phyloP scores from a whole-genome alignment of 345 rosid species.

The Salix brachista region DNA sequence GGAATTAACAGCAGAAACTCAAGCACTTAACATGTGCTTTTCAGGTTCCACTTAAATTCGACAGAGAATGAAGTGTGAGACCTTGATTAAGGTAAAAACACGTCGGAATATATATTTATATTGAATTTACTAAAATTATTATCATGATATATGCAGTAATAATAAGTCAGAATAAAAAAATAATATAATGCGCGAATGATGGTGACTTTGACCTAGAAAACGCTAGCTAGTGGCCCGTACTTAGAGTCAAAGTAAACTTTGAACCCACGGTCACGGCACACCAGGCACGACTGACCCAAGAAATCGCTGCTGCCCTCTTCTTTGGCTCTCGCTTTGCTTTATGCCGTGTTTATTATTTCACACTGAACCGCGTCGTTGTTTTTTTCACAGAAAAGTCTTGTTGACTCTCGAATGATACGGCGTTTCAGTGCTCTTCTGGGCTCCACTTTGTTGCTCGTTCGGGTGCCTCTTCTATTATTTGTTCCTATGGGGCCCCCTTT shows the following conservation, averaged over 20 bases:
- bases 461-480: neutral
- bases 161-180: neutral
- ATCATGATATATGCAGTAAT: neutral
- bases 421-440: neutral
- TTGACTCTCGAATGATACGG: neutral
- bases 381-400: neutral
- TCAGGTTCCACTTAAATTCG: too few species aligned
- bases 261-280: constrained; percentile 22
- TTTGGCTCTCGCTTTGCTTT: neutral
- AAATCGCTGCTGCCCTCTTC: neutral
- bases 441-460: neutral
- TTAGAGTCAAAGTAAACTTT: constrained; percentile 5
- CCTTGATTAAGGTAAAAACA: neutral
- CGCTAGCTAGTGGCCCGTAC: neutral
- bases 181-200: neutral
- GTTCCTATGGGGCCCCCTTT: neutral
- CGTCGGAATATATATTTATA: neutral
- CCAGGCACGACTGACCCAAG: constrained; percentile 16
- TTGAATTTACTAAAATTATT: too few species aligned
- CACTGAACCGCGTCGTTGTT: neutral
- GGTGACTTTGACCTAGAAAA: constrained; percentile 14
- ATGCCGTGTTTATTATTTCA: neutral
- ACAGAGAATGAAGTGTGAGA: neutral
- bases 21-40: too few species aligned
- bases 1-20: too few species aligned